Conservation (phyloP, 352 stramenopile genomes). For the Pythium dissotocum region DNA sequence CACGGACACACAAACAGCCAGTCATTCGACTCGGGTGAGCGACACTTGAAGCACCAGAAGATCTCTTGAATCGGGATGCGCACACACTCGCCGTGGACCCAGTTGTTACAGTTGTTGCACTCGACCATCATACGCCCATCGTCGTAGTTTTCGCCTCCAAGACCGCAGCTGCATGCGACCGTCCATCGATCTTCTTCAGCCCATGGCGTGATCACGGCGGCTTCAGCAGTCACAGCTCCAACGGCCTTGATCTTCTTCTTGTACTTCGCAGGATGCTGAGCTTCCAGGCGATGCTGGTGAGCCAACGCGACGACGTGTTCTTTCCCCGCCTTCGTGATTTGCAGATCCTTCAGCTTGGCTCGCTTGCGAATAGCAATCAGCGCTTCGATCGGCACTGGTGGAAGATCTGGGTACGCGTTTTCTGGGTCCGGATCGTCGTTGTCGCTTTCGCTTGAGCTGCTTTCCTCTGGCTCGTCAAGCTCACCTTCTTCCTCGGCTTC, state of each 20-base stretch:
- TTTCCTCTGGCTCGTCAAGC: conserved; percentile 28
- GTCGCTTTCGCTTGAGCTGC: conserved; percentile 55
- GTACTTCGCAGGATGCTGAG: conserved; percentile 33
- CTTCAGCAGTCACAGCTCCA: not conserved
- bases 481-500: conserved; percentile 18
- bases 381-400: conserved; percentile 54
- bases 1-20: conserved; percentile 79
- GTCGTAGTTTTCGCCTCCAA: conserved; percentile 42
- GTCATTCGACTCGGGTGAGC: conserved; percentile 16
- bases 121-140: conserved; percentile 42
- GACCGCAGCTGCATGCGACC: conserved; percentile 37
- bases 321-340: conserved; percentile 44
- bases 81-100: conserved; percentile 64
- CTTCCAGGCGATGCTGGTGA: conserved; percentile 18
- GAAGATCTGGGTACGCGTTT: conserved; percentile 59
- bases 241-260: conserved; percentile 21
- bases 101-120: conserved; percentile 42
- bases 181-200: conserved; percentile 34
- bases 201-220: conserved; percentile 7
- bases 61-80: conserved; percentile 45
- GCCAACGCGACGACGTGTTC: conserved; percentile 29
- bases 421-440: conserved; percentile 46
- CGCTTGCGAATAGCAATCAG: conserved; percentile 55
- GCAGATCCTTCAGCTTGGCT: conserved; percentile 55
- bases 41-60: conserved; percentile 63